phyloP scores from a whole-genome alignment of 108 stramenopile genomes.

The Seminavis robusta region DNA sequence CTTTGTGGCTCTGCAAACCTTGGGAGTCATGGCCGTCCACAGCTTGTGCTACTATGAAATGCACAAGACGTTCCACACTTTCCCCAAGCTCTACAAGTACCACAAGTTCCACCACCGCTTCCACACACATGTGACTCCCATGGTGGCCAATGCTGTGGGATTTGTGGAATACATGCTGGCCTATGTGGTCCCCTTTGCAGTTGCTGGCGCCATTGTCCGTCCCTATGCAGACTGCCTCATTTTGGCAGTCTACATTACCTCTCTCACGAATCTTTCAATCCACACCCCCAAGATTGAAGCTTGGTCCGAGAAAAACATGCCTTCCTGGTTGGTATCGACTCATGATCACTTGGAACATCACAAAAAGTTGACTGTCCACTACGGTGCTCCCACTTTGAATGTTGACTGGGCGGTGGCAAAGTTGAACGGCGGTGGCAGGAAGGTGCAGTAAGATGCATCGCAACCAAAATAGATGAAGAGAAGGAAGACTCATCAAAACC shows the following conservation, averaged over 20 bases:
- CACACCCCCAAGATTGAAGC: conserved; percentile 38
- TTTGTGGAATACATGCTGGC: conserved; percentile 26
- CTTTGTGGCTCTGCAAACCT: too few relatives aligned
- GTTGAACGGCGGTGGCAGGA: too few relatives aligned
- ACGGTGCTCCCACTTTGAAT: conserved; percentile 35
- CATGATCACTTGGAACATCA: conserved; percentile 40
- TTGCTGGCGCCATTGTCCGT: background rate
- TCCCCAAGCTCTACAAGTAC: conserved; percentile 27
- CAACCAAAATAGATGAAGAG: too few relatives aligned
- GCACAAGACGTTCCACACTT: conserved; percentile 24
- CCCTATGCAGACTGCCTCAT: background rate
- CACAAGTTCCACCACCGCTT: conserved; percentile 53
- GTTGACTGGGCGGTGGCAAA: conserved; percentile 19
- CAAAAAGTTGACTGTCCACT: conserved; percentile 21
- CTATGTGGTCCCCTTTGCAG: conserved; percentile 31
- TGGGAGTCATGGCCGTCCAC: conserved; percentile 13
- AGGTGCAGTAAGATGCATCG: too few relatives aligned
- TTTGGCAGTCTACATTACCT: conserved; percentile 4
- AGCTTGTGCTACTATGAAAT: conserved; percentile 16
- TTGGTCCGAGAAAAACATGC: conserved; percentile 3
- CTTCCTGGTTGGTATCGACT: conserved; percentile 25
- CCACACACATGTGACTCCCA: conserved; percentile 35
- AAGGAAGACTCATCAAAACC: too few relatives aligned
- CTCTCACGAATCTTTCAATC: conserved; percentile 19
- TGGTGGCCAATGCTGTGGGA: conserved; percentile 36